Conservation (phyloP, 1,284 basidiomycete genomes). For the Ceratobasidium papillatum region DNA sequence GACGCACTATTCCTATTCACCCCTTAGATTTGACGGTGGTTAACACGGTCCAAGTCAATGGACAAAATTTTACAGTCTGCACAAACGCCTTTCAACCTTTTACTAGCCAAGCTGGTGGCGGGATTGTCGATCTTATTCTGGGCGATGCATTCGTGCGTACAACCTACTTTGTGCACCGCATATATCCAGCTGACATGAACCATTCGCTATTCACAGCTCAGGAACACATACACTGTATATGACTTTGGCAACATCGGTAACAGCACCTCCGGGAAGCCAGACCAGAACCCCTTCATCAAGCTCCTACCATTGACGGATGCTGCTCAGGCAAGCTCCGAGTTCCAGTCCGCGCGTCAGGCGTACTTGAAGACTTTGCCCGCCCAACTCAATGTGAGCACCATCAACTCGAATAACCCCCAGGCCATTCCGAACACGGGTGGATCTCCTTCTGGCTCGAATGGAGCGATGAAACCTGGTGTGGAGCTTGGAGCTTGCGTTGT, state of each 20-base stretch:
- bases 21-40: background rate
- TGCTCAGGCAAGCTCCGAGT: background rate
- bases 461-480: background rate
- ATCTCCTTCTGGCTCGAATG: background rate
- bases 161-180: background rate
- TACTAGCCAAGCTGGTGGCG: background rate
- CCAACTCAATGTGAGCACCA: background rate
- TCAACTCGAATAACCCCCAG: constrained; percentile 1
- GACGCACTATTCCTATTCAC: constrained; percentile 17
- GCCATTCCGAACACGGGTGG: background rate
- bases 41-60: background rate
- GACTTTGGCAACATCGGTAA: background rate
- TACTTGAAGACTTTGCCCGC: constrained; percentile 3
- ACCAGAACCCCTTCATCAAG: constrained; percentile 13
- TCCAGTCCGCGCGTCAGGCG: constrained; percentile 2
- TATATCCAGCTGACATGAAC: background rate
- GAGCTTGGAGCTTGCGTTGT: background rate
- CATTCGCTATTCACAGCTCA: background rate
- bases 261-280: background rate
- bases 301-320: constrained; percentile 5
- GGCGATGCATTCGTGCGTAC: background rate
- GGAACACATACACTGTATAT: constrained; percentile 9
- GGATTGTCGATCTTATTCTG: background rate
- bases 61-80: background rate
- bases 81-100: background rate